phyloP scores from a whole-genome alignment of 345 rosid genomes.

The Mercurialis annua region DNA sequence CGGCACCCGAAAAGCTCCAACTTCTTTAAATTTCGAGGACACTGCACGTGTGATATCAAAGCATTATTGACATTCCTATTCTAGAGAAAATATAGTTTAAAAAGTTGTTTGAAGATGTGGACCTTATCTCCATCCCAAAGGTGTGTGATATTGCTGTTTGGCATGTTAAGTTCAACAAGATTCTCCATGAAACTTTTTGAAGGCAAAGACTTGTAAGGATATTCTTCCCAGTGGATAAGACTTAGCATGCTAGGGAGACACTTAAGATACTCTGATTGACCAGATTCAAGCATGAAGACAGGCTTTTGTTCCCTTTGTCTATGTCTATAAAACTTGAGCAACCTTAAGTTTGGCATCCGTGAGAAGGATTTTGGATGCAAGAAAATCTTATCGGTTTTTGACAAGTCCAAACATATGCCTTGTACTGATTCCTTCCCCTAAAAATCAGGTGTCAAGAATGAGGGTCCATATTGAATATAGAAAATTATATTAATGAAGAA shows the following conservation, averaged over 20 bases:
- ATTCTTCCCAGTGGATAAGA: constrained; percentile 2
- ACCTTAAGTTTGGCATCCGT: neutral
- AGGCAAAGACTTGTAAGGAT: neutral
- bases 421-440: neutral
- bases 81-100: too few species aligned
- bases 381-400: neutral
- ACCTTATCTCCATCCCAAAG: constrained; percentile 9
- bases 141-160: neutral
- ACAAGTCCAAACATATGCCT: constrained; percentile 10
- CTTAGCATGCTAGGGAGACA: neutral
- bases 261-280: neutral
- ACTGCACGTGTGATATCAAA: neutral
- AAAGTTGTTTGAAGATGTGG: too few species aligned
- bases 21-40: neutral
- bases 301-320: neutral
- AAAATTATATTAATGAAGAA: too few species aligned
- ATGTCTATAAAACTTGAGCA: neutral
- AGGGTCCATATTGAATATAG: too few species aligned
- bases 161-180: neutral
- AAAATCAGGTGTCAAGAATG: neutral
- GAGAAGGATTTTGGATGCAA: neutral
- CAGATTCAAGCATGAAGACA: neutral
- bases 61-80: too few species aligned
- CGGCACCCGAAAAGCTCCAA: neutral
- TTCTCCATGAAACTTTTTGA: neutral